These are phyloP conservation scores for Raphanus hybrid DNA, from an alignment of 441 rosid species.

Conservation along the genomic window DNA sequence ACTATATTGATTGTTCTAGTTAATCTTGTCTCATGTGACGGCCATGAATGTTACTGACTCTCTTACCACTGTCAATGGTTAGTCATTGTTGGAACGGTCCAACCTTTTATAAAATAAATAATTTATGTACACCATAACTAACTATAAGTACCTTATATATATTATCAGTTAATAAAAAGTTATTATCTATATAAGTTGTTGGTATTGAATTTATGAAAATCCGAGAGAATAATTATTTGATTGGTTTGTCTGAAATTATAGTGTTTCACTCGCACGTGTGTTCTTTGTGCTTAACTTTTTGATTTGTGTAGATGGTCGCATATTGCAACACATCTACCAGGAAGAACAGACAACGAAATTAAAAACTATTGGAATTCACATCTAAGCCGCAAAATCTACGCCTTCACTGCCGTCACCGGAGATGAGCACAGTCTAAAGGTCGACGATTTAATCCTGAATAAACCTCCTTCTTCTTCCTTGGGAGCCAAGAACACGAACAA, in stretches of 20 bases:
- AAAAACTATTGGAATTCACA: slow-evolving; percentile 95
- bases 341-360: slow-evolving; percentile 92
- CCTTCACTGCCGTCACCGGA: slow-evolving; percentile 37
- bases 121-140: background rate
- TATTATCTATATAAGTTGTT: background rate
- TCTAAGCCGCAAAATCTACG: slow-evolving; percentile 68
- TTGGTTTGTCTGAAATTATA: background rate
- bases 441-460: slow-evolving; percentile 27
- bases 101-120: background rate
- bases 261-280: slow-evolving; percentile 1
- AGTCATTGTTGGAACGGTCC: slow-evolving; percentile 5
- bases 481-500: slow-evolving; percentile 38
- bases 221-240: background rate
- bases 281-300: background rate
- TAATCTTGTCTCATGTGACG: slow-evolving; percentile 24
- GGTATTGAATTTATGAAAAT: background rate
- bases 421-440: slow-evolving; percentile 8
- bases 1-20: slow-evolving; percentile 3
- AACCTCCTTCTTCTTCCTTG: background rate
- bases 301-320: slow-evolving; percentile 68
- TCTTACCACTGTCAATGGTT: background rate
- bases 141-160: background rate
- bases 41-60: background rate
- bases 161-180: background rate
- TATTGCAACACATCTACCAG: slow-evolving; percentile 82